Evolutionary conservation across 2,329 filamentous ascomycete species (phyloP).

Genomic region (Talaromyces rugulosus): DNA sequence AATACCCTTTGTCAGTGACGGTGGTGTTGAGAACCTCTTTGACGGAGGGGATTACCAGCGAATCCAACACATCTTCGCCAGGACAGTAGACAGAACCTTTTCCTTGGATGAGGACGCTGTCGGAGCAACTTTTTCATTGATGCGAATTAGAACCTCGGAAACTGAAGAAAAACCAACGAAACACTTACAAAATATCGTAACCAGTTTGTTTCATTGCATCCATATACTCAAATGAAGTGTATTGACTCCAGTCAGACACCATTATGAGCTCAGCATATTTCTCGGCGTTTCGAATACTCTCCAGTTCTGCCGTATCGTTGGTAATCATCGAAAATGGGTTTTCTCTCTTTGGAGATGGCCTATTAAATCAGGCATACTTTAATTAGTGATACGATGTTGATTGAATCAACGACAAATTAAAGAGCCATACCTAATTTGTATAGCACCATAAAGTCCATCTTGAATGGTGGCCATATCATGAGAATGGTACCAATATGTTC

Average conservation of each 20-base stretch:
- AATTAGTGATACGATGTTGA: background rate
- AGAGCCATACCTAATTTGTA: conserved; percentile 39
- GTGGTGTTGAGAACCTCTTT: conserved; percentile 17
- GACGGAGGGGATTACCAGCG: conserved; percentile 5
- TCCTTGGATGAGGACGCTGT: conserved; percentile 60
- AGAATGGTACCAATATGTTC: conserved; percentile 60
- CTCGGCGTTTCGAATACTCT: conserved; percentile 50
- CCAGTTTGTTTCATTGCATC: conserved; percentile 11
- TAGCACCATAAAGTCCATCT: conserved; percentile 57
- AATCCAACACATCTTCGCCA: conserved; percentile 7
- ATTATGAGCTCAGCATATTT: conserved; percentile 45
- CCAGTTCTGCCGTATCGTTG: conserved; percentile 27
- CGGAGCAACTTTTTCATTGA: conserved; percentile 48
- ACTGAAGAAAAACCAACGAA: background rate
- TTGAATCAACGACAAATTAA: background rate
- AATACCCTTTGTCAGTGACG: conserved; percentile 16
- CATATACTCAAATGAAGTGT: conserved; percentile 44
- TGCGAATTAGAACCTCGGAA: background rate
- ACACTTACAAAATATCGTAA: conserved; percentile 13
- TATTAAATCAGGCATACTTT: background rate
- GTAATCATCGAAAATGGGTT: conserved; percentile 27
- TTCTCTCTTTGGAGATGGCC: conserved; percentile 20
- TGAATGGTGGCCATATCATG: conserved; percentile 55
- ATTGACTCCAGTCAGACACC: conserved; percentile 54
- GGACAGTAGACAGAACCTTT: conserved; percentile 33